These are phyloP conservation scores for Penicillium sp. DNA, from an alignment of 2,329 filamentous ascomycete genomes.

Conservation along the genomic window DNA sequence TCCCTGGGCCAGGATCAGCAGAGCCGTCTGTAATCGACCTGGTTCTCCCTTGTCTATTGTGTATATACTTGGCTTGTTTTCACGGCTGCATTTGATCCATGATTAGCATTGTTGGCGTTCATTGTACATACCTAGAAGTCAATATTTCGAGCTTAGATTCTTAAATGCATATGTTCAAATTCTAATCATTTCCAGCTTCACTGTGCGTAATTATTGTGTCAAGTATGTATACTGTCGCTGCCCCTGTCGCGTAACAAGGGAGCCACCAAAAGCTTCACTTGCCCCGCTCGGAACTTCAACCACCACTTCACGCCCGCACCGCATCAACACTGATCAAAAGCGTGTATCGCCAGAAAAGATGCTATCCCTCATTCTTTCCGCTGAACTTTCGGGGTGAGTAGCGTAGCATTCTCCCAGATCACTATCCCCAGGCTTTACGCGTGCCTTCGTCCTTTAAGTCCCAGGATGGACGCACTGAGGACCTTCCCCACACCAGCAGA, in stretches of 20 bases:
- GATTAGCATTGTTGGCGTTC: conserved; percentile 20
- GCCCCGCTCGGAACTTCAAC: conserved; percentile 21
- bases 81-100: conserved; percentile 5
- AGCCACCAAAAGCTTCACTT: conserved; percentile 13
- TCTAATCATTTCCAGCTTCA: background rate
- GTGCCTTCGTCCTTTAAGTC: background rate
- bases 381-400: conserved; percentile 44
- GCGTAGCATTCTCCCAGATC: too few relatives aligned
- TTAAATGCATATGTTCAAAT: background rate
- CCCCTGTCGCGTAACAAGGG: background rate
- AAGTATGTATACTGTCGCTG: background rate
- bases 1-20: conserved; percentile 39
- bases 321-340: conserved; percentile 1
- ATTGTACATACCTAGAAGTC: conserved; percentile 13
- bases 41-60: conserved; percentile 5
- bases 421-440: too few relatives aligned
- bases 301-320: background rate
- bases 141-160: conserved; percentile 6
- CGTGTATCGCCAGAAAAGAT: conserved; percentile 29
- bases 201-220: background rate
- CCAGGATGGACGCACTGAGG: background rate
- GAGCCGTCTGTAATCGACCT: conserved; percentile 38
- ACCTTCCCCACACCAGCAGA: conserved; percentile 24
- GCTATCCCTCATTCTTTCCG: conserved; percentile 45
- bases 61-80: conserved; percentile 8